Percentiles rank a stretch among this genome's conserved stretches.
Conservation (phyloP, 1,284 basidiomycete species). For the Golubevia pallescens region DNA sequence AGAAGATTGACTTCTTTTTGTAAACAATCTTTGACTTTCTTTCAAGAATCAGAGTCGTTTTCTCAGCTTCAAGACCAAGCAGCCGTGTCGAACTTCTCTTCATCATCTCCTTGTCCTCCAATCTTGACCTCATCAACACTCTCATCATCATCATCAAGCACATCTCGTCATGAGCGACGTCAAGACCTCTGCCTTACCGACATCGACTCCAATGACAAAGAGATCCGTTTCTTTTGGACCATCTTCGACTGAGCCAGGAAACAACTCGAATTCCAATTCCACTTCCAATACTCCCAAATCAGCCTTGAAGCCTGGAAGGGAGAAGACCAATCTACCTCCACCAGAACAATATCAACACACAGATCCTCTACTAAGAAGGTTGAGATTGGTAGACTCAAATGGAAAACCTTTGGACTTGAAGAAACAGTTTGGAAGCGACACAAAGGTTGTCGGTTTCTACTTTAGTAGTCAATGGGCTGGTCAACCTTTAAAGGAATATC, state of each 20-base stretch:
- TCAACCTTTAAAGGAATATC: slow-evolving; percentile 49
- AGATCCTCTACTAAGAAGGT: slow-evolving; percentile 50
- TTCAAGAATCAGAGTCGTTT: too few relatives aligned
- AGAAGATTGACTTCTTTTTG: too few relatives aligned
- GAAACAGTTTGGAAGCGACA: slow-evolving; percentile 32
- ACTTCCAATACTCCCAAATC: slow-evolving; percentile 36
- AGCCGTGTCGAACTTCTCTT: too few relatives aligned
- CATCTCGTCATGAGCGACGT: neutral
- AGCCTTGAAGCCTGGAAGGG: slow-evolving; percentile 40
- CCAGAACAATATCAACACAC: slow-evolving; percentile 53
- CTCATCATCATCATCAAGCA: neutral
- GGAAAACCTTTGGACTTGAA: slow-evolving; percentile 49
- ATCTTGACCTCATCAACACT: neutral
- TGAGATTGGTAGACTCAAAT: slow-evolving; percentile 44
- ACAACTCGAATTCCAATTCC: neutral
- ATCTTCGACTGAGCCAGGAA: slow-evolving; percentile 2
- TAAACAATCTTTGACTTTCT: too few relatives aligned
- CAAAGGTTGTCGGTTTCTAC: slow-evolving; percentile 59
- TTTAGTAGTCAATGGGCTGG: slow-evolving; percentile 59
- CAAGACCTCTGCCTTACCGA: neutral
- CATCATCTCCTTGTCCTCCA: neutral
- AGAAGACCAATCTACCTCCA: slow-evolving; percentile 33
- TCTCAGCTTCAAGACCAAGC: too few relatives aligned
- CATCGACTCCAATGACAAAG: slow-evolving; percentile 19
- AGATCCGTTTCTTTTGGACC: slow-evolving; percentile 41